Base-by-base conservation (phyloP, 2,329 filamentous ascomycete species). In the Rhinocladiella similis region DNA sequence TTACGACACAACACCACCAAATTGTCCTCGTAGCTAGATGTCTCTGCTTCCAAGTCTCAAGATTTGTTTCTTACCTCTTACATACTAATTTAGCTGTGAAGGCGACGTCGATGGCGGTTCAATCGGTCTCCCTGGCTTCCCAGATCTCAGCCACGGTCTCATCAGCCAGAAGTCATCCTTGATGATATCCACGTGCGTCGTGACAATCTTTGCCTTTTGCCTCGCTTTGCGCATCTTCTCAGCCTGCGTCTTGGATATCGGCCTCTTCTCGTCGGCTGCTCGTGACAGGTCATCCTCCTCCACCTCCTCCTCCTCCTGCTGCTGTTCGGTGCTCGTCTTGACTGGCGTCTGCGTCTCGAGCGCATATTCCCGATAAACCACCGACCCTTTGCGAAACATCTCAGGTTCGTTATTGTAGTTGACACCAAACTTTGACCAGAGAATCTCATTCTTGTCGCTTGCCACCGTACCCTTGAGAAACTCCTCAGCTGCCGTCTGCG, bases 371-470 rank as follows among this genome's bases (percentile, higher is more conserved):
- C 92, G 83, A 70, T 92, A 94, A 4, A 97, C 74, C 1, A 97
- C 88, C 63, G 90, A 97, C 3, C 94, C 94, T 71, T 97, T 99
- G 72, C 88, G 94, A 73, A 84, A 96, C 14, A 97, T 91, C 61
- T 95, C 91, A 0, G 85, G 85, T 72, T 99, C 94, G 64, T 96
- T 94, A 73, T 99, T 99, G 75, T 99, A 99, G 74, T 99, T 99
- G 70, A 97, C 92, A 2, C 86, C 84, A 72, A 96, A 97, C 22
- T 82, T 82, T 1, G 86, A 89, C 72, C 94, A 99, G 13, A 99
- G 76, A 18, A 99, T 95, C 76, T 99, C 94, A 69, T 99, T 94
- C 76, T 99, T 99, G 67, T 97, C 91, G 2, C 85, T 80, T 2
- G 92, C 84, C 1, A 95, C 74, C 0, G 91, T 95, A 2, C 93